Evolutionary conservation across 495 filamentous ascomycete species (phyloP), one percentile per base, ranked within the genome.

Genomic region (Staphylotrichum tortipilum): DNA sequence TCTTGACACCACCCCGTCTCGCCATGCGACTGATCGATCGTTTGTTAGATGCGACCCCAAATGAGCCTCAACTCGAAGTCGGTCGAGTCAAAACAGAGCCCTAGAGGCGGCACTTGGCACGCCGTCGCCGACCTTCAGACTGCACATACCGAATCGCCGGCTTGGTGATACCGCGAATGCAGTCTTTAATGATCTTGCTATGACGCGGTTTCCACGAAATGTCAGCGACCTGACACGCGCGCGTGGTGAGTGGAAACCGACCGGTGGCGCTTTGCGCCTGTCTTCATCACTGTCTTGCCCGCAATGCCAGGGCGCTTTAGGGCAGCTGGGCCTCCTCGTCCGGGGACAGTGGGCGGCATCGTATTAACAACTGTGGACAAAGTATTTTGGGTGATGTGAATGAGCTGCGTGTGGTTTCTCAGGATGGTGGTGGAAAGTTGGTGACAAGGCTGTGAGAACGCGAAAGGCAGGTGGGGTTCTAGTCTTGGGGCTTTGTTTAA

Each of bases 1-100:
- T 69, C 54, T 86, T 85, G 5, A 92, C 78, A 0, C 88, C 88
- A 4, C 88, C 88, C 15, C 88, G 79, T 2, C 88, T 78, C 4
- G 88, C 88, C 4, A 94, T 71, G 45, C 87, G 85, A 39, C 86
- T 90, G 45, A 31, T 22, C 18, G n/a, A n/a, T n/a, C n/a, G 26
- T 28, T 83, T 88, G 48, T 38, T 26, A 35, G 12, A 12, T 28
- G 54, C 49, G 22, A 54, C n/a, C n/a, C n/a, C n/a, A n/a, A n/a
- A n/a, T n/a, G n/a, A n/a, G n/a, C n/a, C n/a, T n/a, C n/a, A n/a
- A n/a, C n/a, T n/a, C n/a, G n/a, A n/a, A n/a, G n/a, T n/a, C n/a
- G n/a, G n/a, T n/a, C n/a, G n/a, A n/a, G n/a, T n/a, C n/a, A n/a
- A n/a, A n/a, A n/a, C n/a, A n/a, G n/a, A n/a, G n/a, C n/a, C n/a